These are phyloP conservation scores for Taiozyma sp. DNA, from an alignment of 1,139 yeast species.

Conservation along the genomic window DNA sequence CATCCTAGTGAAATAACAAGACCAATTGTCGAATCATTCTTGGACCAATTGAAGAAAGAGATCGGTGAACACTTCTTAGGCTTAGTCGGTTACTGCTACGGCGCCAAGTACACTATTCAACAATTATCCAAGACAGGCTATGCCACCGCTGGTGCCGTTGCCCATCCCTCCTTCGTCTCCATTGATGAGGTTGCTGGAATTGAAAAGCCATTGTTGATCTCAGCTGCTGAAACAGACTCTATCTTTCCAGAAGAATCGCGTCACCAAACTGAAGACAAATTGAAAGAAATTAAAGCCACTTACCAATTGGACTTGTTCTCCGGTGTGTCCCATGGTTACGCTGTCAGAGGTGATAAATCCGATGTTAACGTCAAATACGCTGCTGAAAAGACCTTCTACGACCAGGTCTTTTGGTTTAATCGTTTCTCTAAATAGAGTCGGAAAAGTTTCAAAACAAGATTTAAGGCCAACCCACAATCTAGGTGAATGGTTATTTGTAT, in stretches of 20 bases:
- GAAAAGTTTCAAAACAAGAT: no score
- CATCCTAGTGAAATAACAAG: conserved; percentile 46
- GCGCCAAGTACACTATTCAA: conserved; percentile 63
- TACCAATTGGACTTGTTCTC: conserved; percentile 58
- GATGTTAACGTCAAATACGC: conserved; percentile 57
- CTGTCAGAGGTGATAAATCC: conserved; percentile 66
- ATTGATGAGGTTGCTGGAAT: conserved; percentile 59
- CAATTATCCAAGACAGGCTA: conserved; percentile 43
- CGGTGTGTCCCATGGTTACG: conserved; percentile 67
- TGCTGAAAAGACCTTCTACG: conserved; percentile 58
- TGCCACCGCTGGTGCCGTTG: conserved; percentile 59
- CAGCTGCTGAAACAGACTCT: conserved; percentile 67
- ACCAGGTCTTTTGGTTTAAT: conserved; percentile 52
- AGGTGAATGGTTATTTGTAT: not conserved
- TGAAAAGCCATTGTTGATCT: conserved; percentile 55
- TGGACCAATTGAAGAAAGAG: conserved; percentile 38
- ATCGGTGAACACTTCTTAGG: conserved; percentile 47
- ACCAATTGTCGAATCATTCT: conserved; percentile 38
- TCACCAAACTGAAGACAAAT: conserved; percentile 49
- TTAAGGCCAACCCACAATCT: not conserved
- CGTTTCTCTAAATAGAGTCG: conserved; percentile 7
- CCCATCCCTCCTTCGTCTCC: conserved; percentile 73
- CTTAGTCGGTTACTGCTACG: conserved; percentile 78
- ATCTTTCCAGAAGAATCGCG: conserved; percentile 61
- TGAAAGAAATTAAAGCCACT: conserved; percentile 42